Conservation (phyloP, 2,329 filamentous ascomycete genomes). For the Penicillium hordei region DNA sequence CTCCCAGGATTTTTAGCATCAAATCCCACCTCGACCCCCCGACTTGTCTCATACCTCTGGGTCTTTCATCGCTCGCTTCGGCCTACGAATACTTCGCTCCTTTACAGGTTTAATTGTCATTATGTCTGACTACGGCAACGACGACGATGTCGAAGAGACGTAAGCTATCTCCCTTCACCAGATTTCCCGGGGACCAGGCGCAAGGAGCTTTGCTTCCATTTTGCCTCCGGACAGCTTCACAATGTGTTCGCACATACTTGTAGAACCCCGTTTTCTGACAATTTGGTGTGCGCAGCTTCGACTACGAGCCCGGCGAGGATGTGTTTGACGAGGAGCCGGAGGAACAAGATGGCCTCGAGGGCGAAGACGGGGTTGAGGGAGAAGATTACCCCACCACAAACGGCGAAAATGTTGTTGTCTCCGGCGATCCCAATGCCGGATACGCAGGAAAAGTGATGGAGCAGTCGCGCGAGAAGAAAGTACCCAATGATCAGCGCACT, state of each 20-base stretch:
- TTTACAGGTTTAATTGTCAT: constrained; percentile 16
- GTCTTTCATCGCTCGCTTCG: constrained; percentile 18
- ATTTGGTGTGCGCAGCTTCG: constrained; percentile 37
- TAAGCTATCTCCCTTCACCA: constrained; percentile 36
- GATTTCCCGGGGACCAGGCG: constrained; percentile 11
- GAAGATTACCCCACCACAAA: constrained; percentile 39
- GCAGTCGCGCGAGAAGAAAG: constrained; percentile 73
- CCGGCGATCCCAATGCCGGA: constrained; percentile 54
- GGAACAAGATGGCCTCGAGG: constrained; percentile 56
- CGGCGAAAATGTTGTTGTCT: constrained; percentile 44
- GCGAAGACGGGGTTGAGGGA: constrained; percentile 55
- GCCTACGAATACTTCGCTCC: constrained; percentile 13
- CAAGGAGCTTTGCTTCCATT: constrained; percentile 12
- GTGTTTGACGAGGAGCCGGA: constrained; percentile 66
- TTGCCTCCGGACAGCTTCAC: constrained; percentile 7
- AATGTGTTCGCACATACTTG: constrained; percentile 1
- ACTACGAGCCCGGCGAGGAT: constrained; percentile 59
- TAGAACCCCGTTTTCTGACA: constrained; percentile 29
- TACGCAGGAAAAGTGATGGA: constrained; percentile 56
- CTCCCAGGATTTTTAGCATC: constrained; percentile 28
- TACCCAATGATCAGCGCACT: constrained; percentile 79
- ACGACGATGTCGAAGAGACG: constrained; percentile 62
- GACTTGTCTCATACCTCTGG: constrained; percentile 19
- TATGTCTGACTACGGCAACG: constrained; percentile 75
- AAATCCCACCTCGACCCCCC: constrained; percentile 14